Evolutionary conservation across 441 rosid species (phyloP), one percentile per base, ranked within the genome.

Genomic region (Brassica balearica): DNA sequence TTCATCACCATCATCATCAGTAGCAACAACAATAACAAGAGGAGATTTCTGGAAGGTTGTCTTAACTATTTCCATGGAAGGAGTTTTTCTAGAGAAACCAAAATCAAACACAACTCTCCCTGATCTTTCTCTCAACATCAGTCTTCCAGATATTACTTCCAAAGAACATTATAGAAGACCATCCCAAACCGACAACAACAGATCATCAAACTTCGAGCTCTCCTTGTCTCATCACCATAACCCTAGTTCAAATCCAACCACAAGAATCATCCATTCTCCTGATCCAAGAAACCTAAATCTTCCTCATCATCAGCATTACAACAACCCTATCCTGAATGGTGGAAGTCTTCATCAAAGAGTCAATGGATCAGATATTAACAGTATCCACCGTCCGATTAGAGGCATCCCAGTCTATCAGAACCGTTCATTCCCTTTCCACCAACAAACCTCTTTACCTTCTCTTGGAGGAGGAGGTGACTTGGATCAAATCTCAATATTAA

Each of bases 381-480:
- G 72, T 72, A 72, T 80, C 64, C 70, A 84, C 59, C 85, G 90
- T 83, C 94, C 97, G 7, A 90, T 92, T 66, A 90, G 89, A 80
- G 97, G 97, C 68, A 88, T 90, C 81, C 97, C 97, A 1, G 88
- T 92, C 2, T 88, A 91, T 80, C 97, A 88, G 77, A 92, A 82
- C 87, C 89, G 91, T 67, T 79, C 91, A 25, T 83, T 90, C 69
- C 97, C 93, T 14, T 87, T 86, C 51, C 77, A 81, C 9, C 81
- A 81, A 7, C 81, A 81, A 69, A 62, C 22, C 81, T 38, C 83
- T 69, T 79, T 82, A 6, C 83, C 87, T 68, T 86, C 83, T 73
- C 60, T 72, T 77, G 66, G 81, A 48, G 55, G 65, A 36, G 86
- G 87, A 68, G 70, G 75, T 48, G 77, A 81, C 19, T 69, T 80